A percentile compares a stretch with the other conserved stretches of the same genome.
Evolutionary conservation across 106 monocot genomes (phyloP).

Genomic region (Chionographis japonica): DNA sequence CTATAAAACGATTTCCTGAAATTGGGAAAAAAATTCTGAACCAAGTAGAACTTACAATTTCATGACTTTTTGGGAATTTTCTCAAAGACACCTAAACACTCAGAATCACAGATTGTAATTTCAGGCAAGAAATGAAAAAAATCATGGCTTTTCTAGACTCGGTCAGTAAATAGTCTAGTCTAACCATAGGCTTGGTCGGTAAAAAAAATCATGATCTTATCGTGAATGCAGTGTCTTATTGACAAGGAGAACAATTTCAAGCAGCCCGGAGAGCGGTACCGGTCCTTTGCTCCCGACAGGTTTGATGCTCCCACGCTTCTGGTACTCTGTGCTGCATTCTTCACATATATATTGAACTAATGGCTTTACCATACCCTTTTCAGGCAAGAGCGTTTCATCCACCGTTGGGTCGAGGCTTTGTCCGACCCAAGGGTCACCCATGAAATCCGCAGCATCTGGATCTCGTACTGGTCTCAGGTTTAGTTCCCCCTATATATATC

Average conservation of each 20-base stretch:
- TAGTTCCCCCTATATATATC: neutral
- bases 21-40: no score
- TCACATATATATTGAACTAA: neutral
- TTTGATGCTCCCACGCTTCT: constrained; percentile 3
- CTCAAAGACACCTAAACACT: no score
- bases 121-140: no score
- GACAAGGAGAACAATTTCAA: constrained; percentile 96
- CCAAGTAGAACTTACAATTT: no score
- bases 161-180: no score
- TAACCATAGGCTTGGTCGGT: no score
- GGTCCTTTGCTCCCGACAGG: constrained; percentile 80
- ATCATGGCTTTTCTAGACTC: no score
- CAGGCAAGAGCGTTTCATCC: constrained; percentile 75
- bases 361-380: neutral
- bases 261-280: constrained; percentile 97
- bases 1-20: no score
- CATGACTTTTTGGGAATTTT: no score
- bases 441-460: constrained; percentile 69
- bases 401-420: constrained; percentile 54
- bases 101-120: no score
- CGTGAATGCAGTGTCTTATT: constrained; percentile 44
- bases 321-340: neutral
- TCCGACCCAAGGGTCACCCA: constrained; percentile 67
- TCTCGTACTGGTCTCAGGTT: constrained; percentile 89
- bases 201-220: neutral